Evolutionary conservation across 768 basidiomycete species (phyloP), one percentile per base, ranked within the genome.

Genomic region (Tulasnella sp.): DNA sequence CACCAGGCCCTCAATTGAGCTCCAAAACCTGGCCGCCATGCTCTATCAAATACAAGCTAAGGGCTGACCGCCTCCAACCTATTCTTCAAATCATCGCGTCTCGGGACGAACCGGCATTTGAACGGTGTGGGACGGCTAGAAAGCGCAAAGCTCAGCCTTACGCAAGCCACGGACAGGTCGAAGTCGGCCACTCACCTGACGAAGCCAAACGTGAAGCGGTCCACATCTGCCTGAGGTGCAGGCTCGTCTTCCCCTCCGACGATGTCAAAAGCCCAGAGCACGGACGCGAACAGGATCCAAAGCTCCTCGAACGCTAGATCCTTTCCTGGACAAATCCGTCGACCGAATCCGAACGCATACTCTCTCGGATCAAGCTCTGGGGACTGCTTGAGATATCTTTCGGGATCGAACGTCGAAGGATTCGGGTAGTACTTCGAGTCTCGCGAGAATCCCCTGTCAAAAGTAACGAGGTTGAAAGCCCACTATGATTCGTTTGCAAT

Each of bases 391-490:
- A 78, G 48, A 69, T 16, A 80, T 34, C 80, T 78, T n/a, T 79
- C 77, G 28, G 80, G 80, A n/a, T 72, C 40, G 42, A 81, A 81
- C 2, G 4, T 46, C 28, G 50, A 79, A 24, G 80, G 80, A 48
- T 79, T 46, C 22, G 46, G 5, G 76, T 69, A 81, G 12, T 64
- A 41, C 16, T 24, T 80, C n/a, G 41, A 28, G 69, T 81, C 42
- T n/a, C 64, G 79, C 0, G 46, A 16, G 28, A 81, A 73, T 14
- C 41, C 72, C 80, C 80, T 78, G 22, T 37, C 22, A 41, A 18
- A 46, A 24, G 54, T 4, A 8, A 8, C 22, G 24, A 4, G n/a
- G n/a, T 4, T n/a, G 8, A n/a, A 0, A 7, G 24, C 37, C 16
- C 24, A 22, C 8, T 42, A n/a, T 6, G 2, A 8, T n/a, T n/a